phyloP scores from a whole-genome alignment of 1,284 basidiomycete genomes.

The Prillingera fragicola region DNA sequence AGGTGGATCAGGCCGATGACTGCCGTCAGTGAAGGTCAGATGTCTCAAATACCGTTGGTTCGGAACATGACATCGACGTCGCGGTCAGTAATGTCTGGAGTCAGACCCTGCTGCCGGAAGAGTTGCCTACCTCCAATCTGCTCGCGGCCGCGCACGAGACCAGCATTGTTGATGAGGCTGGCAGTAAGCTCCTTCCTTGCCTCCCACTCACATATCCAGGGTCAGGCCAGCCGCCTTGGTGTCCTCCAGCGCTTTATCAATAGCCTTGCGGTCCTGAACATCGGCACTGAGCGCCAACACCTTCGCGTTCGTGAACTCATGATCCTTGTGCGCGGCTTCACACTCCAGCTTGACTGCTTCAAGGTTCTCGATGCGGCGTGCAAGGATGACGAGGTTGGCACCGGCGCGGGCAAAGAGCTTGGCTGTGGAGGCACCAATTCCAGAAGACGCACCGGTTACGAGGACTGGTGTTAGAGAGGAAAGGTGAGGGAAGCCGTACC shows the following conservation, averaged over 20 bases:
- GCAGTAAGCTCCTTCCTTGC: conserved; percentile 6
- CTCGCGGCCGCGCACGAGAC: conserved; percentile 45
- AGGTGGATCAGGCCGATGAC: conserved; percentile 43
- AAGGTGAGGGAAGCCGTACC: conserved; percentile 14
- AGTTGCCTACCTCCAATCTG: conserved; percentile 44
- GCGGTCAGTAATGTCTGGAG: conserved; percentile 29
- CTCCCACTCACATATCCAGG: conserved; percentile 38
- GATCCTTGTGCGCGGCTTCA: conserved; percentile 23
- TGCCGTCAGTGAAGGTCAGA: conserved; percentile 5
- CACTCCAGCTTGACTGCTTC: conserved; percentile 29
- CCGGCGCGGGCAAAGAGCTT: conserved; percentile 39
- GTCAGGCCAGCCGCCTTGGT: conserved; percentile 32
- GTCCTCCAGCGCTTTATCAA: conserved; percentile 23
- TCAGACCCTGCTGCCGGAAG: background rate
- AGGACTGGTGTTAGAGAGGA: conserved; percentile 24
- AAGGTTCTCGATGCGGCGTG: conserved; percentile 36
- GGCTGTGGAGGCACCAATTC: conserved; percentile 44
- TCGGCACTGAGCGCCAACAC: conserved; percentile 39
- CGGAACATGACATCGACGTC: background rate
- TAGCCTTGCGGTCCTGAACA: conserved; percentile 31
- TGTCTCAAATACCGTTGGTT: background rate
- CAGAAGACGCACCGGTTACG: conserved; percentile 42
- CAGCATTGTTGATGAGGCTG: conserved; percentile 49
- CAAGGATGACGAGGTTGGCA: conserved; percentile 39
- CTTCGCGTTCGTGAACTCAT: conserved; percentile 21